Evolutionary conservation across 257 asterid genomes (phyloP).

Genomic region (Solanum sejunctum): DNA sequence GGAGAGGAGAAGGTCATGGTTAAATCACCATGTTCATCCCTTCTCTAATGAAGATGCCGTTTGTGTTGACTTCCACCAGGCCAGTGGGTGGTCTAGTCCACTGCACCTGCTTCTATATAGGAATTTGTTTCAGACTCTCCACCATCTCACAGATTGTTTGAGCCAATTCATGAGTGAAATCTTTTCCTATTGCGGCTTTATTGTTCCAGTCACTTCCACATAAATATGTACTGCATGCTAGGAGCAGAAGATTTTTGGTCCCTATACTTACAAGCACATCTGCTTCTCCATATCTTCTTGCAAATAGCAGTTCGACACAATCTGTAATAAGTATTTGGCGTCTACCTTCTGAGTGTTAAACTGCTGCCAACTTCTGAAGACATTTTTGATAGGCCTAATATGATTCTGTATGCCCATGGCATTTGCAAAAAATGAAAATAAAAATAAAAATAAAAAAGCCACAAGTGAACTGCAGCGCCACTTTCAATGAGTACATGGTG

Average conservation of each 20-base stretch:
- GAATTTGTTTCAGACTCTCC: background rate
- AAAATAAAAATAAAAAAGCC: background rate
- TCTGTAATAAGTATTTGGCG: background rate
- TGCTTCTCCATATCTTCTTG: background rate
- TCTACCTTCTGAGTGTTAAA: background rate
- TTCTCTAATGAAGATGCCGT: background rate
- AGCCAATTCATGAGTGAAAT: background rate
- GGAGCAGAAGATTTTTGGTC: background rate
- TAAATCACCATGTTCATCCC: background rate
- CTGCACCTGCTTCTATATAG: background rate
- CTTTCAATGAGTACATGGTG: background rate
- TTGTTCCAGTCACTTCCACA: background rate
- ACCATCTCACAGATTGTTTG: background rate
- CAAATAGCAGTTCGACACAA: background rate
- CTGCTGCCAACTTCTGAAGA: background rate
- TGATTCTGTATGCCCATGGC: background rate
- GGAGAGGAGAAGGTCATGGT: background rate
- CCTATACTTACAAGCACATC: background rate
- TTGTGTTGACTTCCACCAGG: background rate
- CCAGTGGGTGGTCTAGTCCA: too few relatives aligned
- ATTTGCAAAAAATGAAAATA: background rate
- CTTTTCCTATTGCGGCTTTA: background rate
- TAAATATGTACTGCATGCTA: background rate
- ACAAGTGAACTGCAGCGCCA: background rate
- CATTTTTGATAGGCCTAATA: background rate